phyloP scores from a whole-genome alignment of 768 basidiomycete species.

The Phaffia australis region DNA sequence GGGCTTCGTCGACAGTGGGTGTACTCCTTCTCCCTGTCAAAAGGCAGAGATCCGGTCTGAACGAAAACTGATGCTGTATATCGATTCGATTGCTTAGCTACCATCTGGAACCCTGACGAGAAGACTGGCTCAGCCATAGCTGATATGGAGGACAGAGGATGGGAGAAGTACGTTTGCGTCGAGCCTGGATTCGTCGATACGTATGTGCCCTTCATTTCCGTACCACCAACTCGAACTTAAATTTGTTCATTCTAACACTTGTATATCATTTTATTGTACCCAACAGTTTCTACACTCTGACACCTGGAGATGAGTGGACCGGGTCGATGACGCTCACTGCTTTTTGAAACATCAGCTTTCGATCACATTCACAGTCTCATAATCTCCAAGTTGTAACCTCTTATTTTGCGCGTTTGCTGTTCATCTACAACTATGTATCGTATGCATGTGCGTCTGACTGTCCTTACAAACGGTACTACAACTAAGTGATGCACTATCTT shows the following conservation, averaged over 20 bases:
- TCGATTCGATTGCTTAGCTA: neutral
- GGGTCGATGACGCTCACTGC: conserved; percentile 5
- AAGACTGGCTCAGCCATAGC: conserved; percentile 58
- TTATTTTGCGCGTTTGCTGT: too few species aligned
- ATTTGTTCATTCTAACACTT: too few species aligned
- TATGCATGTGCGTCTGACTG: too few species aligned
- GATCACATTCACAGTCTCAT: neutral
- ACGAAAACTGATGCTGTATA: neutral
- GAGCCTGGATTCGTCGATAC: conserved; percentile 71
- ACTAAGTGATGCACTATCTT: too few species aligned
- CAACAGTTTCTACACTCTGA: conserved; percentile 19
- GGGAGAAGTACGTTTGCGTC: conserved; percentile 57
- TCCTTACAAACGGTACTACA: too few species aligned
- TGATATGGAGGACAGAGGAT: conserved; percentile 85
- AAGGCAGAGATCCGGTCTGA: too few species aligned
- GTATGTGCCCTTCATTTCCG: too few species aligned
- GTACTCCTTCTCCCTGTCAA: neutral
- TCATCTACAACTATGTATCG: too few species aligned
- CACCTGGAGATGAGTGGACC: conserved; percentile 21
- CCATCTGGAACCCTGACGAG: conserved; percentile 82
- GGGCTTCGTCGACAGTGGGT: conserved; percentile 10
- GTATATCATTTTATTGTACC: conserved; percentile 7
- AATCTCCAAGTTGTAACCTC: too few species aligned
- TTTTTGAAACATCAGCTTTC: neutral
- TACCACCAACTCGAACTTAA: too few species aligned